Evolutionary conservation across 345 rosid species (phyloP).

Genomic region (Syzygium aromaticum): DNA sequence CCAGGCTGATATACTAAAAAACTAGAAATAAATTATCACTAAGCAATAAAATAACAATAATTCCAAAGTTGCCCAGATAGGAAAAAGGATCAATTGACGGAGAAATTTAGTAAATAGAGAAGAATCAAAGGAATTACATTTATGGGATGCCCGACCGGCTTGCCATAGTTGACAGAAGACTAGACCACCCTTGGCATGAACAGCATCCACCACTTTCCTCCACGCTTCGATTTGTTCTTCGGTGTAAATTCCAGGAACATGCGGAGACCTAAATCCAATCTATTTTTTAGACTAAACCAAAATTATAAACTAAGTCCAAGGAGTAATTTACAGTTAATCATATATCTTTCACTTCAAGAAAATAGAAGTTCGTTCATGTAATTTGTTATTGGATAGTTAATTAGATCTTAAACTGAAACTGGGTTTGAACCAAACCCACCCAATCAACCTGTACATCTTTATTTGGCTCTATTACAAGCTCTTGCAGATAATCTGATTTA

Average conservation of each 20-base stretch:
- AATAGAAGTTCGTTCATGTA: not conserved
- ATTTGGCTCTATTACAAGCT: no score
- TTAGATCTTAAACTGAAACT: not conserved
- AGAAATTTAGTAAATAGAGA: not conserved
- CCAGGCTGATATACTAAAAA: not conserved
- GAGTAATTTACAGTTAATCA: not conserved
- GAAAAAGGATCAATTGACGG: not conserved
- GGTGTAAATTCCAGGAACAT: constrained; percentile 13
- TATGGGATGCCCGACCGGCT: constrained; percentile 11
- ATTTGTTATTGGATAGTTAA: not conserved
- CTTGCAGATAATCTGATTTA: no score
- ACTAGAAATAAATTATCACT: not conserved
- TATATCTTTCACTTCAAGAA: not conserved
- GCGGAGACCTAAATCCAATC: not conserved
- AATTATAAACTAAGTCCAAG: not conserved
- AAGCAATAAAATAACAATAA: not conserved
- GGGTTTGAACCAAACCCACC: not conserved
- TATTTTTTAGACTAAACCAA: not conserved
- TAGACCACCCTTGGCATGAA: constrained; percentile 19
- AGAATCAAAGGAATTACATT: not conserved
- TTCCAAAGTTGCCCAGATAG: not conserved
- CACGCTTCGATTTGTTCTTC: constrained; percentile 14
- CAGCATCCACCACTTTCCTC: constrained; percentile 15
- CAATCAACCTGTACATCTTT: not conserved
- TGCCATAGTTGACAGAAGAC: constrained; percentile 20